A percentile compares a stretch with the other conserved stretches of the same genome.
Conservation (phyloP, 768 basidiomycete genomes). For the Galerina marginata region DNA sequence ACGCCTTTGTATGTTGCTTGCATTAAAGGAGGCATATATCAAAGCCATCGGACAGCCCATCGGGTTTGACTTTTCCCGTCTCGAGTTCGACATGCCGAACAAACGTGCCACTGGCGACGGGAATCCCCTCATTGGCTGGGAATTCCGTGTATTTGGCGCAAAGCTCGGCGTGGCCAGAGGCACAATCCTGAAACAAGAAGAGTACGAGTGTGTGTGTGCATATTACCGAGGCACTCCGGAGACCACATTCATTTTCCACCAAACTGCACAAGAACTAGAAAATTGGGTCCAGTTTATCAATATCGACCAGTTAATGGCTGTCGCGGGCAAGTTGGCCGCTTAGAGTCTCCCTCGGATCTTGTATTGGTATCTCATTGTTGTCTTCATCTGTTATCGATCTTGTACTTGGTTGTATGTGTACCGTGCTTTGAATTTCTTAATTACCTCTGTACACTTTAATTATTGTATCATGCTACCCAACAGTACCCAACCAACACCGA, state of each 20-base stretch:
- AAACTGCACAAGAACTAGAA: slow-evolving; percentile 68
- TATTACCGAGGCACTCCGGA: slow-evolving; percentile 74
- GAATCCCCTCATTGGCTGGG: slow-evolving; percentile 77
- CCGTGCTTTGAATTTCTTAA: background rate
- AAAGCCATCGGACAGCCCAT: slow-evolving; percentile 82
- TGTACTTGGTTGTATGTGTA: background rate
- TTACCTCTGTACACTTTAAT: background rate
- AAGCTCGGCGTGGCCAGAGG: slow-evolving; percentile 70
- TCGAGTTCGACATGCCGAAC: slow-evolving; percentile 78
- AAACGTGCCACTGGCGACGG: slow-evolving; percentile 70
- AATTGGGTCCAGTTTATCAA: slow-evolving; percentile 87
- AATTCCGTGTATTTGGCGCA: slow-evolving; percentile 81
- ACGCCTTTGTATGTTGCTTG: slow-evolving; percentile 76
- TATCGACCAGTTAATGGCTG: slow-evolving; percentile 81
- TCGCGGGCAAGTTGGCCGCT: slow-evolving; percentile 77
- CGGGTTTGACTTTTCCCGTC: slow-evolving; percentile 81
- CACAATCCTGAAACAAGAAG: slow-evolving; percentile 62
- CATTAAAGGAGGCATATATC: slow-evolving; percentile 83
- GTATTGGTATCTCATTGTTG: slow-evolving; percentile 4
- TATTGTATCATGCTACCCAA: too few relatives aligned
- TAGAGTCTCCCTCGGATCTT: slow-evolving; percentile 23
- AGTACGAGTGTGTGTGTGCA: slow-evolving; percentile 78
- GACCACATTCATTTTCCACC: slow-evolving; percentile 75
- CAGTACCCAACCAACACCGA: too few relatives aligned
- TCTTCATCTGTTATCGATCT: slow-evolving; percentile 3